A percentile compares a stretch with the other conserved stretches of the same genome.
Evolutionary conservation across 345 rosid species (phyloP).

Genomic region (Salix udensis): DNA sequence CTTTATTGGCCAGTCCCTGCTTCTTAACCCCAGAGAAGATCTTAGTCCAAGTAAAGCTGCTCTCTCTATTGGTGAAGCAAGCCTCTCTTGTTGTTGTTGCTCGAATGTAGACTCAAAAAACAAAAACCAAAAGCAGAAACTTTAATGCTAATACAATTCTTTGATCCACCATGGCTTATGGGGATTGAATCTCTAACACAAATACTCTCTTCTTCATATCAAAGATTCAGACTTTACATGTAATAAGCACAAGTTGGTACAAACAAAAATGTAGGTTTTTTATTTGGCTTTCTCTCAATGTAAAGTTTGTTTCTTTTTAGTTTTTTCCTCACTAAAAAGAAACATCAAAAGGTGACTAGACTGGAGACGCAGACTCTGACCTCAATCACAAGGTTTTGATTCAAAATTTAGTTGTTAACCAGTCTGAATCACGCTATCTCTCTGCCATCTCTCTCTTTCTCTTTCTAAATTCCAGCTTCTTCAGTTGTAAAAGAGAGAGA

Average conservation of each 20-base stretch:
- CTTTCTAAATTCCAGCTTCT: background rate
- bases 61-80: conserved; percentile 48
- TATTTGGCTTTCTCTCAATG: background rate
- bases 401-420: conserved; percentile 14
- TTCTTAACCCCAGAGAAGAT: conserved; percentile 81
- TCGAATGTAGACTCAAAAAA: conserved; percentile 48
- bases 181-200: background rate
- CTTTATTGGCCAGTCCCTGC: conserved; percentile 89
- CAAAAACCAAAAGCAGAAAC: conserved; percentile 33
- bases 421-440: conserved; percentile 4
- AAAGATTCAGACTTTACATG: background rate
- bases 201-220: conserved; percentile 23
- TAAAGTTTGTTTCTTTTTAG: background rate
- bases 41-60: conserved; percentile 69
- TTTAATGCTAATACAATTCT: conserved; percentile 35
- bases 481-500: conserved; percentile 1
- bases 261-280: background rate
- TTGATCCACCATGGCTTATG: conserved; percentile 64
- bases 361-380: conserved; percentile 4
- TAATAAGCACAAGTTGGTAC: background rate
- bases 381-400: background rate
- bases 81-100: conserved; percentile 44
- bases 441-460: conserved; percentile 1
- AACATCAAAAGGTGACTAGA: background rate
- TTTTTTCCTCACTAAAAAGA: background rate